Evolutionary conservation across 208 protist species (phyloP), one percentile per base, ranked within the genome.

Genomic region (Herpetomonas samuelpessoai): DNA sequence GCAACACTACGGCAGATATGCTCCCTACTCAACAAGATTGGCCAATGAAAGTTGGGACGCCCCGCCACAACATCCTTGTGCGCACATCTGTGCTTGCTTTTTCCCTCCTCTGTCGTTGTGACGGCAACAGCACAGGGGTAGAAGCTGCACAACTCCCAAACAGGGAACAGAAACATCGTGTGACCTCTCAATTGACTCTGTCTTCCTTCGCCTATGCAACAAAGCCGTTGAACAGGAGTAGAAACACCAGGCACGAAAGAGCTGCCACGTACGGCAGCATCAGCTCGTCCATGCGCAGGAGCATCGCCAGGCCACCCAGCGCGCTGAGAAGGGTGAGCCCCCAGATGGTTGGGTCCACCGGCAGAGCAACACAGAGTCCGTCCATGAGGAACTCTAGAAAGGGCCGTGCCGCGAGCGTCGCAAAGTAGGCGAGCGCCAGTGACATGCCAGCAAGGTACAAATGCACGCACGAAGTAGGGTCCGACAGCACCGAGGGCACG

Each of bases 261-360:
- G 52, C 57, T 2, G 59, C 47, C 12, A 78, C 29, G 53, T 70
- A 59, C 18, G 47, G 2, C 25, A 62, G 22, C 0, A 38, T 58
- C 14, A 44, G 57, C 3, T 78, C 67, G 22, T 78, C 54, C 44
- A 62, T 60, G 30, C 49, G 41, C 47, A 77, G 49, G 22, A 86
- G 31, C 2, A 62, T 21, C 3, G 60, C 54, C 27, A 80, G 27
- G 6, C 61, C 57, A 22, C 65, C 68, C 25, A 80, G 1, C 26
- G 70, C 62, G 27, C 68, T 39, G 29, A 76, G 19, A 50, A 88
- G 26, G 19, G 64, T 60, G 3, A 91, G 65, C 4, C 74, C 65
- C 84, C 84, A 91, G n/a, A 79, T 71, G 6, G 84, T 91, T 21
- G 84, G 84, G 57, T 91, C 68, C 1, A 77, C 85, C 10, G 84